Base-by-base conservation (phyloP, 495 filamentous ascomycete genomes). In the Massariosphaeria phaeospora region DNA sequence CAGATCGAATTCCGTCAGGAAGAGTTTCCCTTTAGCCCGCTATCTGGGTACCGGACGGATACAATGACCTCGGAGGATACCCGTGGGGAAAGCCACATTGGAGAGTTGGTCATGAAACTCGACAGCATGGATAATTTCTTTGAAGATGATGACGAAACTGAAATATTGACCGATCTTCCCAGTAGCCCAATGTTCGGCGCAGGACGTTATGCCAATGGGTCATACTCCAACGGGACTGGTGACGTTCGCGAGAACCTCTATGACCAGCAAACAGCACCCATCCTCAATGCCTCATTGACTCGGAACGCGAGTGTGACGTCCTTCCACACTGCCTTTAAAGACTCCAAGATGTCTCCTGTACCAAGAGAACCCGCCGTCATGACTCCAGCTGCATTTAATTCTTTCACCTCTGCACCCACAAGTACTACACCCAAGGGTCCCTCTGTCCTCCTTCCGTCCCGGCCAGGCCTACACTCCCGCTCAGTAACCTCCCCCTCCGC, bases 91-190 rank as follows among this genome's bases (percentile, higher is more conserved):
- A 79, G 81, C 29, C 86, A 90, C 66, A 85, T 87, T 52, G 85
- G 85, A 34, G 90, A 95, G 57, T 80, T 96, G 17, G 85, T 93
- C 21, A 81, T 89, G 63, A 94, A 95, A 65, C 76, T 99, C 0
- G 89, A 96, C 61, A 93, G 88, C 60, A 67, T 98, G 10, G 93
- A 98, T 63, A 91, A 96, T 64, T 97, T 97, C 73, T 96, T 96
- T 62, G 89, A 95, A 51, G 74, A 75, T 13, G 73, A 81, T 38
- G 64, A 66, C 21, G 46, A 62, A 18, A 56, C 45, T 1, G 65
- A 69, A 13, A 67, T 71, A 70, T 72, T 75, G 75, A 25, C 76
- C 70, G 54, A 74, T 70, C 12, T 80, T 84, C 53, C 73, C 69
- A 80, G 43, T 71, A 50, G 42, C 50, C 45, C 57, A 1, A 33